A percentile compares a stretch with the other conserved stretches of the same genome.
Evolutionary conservation across 176 grass and related monocot genomes (phyloP).

Genomic region (Lolium multiflorum): DNA sequence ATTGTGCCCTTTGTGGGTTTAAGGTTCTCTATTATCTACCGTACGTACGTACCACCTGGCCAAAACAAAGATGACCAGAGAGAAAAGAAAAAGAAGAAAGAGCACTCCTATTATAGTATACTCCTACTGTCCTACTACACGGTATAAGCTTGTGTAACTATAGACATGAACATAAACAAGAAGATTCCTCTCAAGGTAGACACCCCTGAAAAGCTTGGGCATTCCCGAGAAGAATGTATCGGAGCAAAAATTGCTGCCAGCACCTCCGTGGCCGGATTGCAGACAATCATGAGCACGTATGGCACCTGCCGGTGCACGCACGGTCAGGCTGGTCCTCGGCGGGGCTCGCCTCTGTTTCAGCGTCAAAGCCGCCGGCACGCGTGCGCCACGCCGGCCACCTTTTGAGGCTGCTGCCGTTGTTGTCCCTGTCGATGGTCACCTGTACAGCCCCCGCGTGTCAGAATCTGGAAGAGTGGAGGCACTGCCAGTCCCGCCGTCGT

Average conservation of each 20-base stretch:
- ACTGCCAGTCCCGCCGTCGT: constrained; percentile 41
- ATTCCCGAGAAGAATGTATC: constrained; percentile 41
- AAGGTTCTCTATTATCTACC: neutral
- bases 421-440: neutral
- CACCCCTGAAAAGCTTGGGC: constrained; percentile 30
- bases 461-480: constrained; percentile 60
- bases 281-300: neutral
- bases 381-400: neutral
- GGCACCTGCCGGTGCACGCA: neutral
- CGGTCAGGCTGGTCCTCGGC: neutral
- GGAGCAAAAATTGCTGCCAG: neutral
- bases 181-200: neutral
- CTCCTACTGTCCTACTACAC: neutral
- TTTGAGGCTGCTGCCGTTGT: neutral
- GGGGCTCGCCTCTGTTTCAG: neutral
- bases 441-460: constrained; percentile 17
- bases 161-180: neutral
- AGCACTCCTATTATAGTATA: neutral
- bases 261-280: no score
- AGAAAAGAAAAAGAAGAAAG: neutral
- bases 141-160: neutral
- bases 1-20: neutral
- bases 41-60: neutral
- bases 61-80: neutral
- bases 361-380: neutral